Percentiles rank a stretch among this genome's conserved stretches.
phyloP scores from a whole-genome alignment of 108 stramenopile genomes.

The Craspedostauros australis region DNA sequence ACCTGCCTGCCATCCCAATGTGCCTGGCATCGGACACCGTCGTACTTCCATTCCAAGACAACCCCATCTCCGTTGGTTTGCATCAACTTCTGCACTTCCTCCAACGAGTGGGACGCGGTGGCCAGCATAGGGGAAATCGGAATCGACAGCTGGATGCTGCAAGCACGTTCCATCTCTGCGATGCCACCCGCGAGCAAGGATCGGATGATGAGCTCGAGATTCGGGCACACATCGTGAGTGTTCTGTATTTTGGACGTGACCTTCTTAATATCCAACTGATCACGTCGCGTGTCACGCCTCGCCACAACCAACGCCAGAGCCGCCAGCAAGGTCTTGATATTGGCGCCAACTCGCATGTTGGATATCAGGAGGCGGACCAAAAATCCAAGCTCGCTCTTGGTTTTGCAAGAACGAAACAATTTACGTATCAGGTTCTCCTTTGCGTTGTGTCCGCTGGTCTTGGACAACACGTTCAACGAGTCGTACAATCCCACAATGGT shows the following conservation, averaged over 20 bases:
- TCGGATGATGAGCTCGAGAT: slow-evolving; percentile 15
- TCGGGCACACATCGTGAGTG: slow-evolving; percentile 32
- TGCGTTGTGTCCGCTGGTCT: slow-evolving; percentile 14
- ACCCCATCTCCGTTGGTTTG: neutral
- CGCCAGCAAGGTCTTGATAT: slow-evolving; percentile 32
- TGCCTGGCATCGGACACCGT: slow-evolving; percentile 86
- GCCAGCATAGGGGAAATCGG: slow-evolving; percentile 56
- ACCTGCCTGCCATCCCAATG: slow-evolving; percentile 46
- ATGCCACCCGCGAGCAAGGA: slow-evolving; percentile 38
- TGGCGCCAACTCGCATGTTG: slow-evolving; percentile 44
- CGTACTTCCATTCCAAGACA: slow-evolving; percentile 85
- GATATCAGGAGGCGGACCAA: slow-evolving; percentile 36
- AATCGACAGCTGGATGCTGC: slow-evolving; percentile 22
- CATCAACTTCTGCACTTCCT: slow-evolving; percentile 27
- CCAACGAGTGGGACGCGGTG: slow-evolving; percentile 34
- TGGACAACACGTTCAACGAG: slow-evolving; percentile 13
- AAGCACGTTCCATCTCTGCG: slow-evolving; percentile 20
- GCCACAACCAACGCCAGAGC: slow-evolving; percentile 30
- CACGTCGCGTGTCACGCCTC: neutral
- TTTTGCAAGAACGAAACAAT: slow-evolving; percentile 27
- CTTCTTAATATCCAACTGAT: neutral
- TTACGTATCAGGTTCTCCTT: slow-evolving; percentile 27
- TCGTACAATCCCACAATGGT: slow-evolving; percentile 19
- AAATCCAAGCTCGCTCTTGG: slow-evolving; percentile 33
- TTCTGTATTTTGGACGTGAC: slow-evolving; percentile 20